Percentiles rank a stretch among this genome's conserved stretches.
These are phyloP conservation scores for Melastoma candidum DNA, from an alignment of 441 rosid species.

Conservation along the genomic window DNA sequence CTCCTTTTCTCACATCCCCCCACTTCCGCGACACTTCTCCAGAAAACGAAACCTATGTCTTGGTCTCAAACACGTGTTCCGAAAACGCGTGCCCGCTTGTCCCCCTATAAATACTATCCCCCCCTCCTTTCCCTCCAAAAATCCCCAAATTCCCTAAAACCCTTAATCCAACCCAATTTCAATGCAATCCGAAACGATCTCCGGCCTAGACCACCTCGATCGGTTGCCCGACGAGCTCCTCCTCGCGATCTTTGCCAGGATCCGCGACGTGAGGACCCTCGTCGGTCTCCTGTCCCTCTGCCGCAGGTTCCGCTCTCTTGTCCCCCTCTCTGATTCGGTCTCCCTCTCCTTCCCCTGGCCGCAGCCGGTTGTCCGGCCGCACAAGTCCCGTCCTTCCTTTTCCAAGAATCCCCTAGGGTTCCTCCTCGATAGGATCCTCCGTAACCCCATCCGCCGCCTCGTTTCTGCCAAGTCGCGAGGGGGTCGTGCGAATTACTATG, in stretches of 20 bases:
- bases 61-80: too few relatives aligned
- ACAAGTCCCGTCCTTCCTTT: constrained; percentile 1
- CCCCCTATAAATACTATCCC: too few relatives aligned
- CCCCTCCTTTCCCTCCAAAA: too few relatives aligned
- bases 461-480: constrained; percentile 3
- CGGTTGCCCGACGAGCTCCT: constrained; percentile 28
- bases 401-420: constrained; percentile 14
- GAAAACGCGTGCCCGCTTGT: too few relatives aligned
- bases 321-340: constrained; percentile 21
- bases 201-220: constrained; percentile 21
- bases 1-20: too few relatives aligned
- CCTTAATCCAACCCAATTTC: not conserved
- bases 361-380: constrained; percentile 3
- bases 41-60: too few relatives aligned
- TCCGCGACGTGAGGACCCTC: constrained; percentile 25
- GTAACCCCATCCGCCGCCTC: constrained; percentile 5
- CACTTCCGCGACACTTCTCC: too few relatives aligned
- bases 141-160: not conserved
- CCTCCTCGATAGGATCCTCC: constrained; percentile 5
- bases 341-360: constrained; percentile 19
- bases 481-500: too few relatives aligned
- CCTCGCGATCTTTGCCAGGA: constrained; percentile 28
- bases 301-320: constrained; percentile 24
- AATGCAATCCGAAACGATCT: not conserved
- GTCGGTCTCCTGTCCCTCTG: constrained; percentile 24